Base-by-base conservation (phyloP, 345 rosid species). In the Syzygium jambos region DNA sequence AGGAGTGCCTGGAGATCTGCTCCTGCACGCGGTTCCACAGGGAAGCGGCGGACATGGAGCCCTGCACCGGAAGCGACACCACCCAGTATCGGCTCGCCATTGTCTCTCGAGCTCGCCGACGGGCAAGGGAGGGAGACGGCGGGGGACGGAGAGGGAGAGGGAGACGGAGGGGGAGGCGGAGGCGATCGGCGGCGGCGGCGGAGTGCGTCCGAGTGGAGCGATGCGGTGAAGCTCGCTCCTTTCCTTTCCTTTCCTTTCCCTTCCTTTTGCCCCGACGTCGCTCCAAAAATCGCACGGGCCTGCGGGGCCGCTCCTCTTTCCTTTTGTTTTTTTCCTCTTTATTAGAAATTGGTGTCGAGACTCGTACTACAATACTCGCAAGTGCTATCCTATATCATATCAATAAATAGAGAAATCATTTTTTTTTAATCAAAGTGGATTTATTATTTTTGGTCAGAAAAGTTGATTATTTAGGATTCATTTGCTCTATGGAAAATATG, bases 81-180 rank as follows among this genome's bases (percentile, higher is more conserved):
- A 91, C 90, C 99, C 98, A 98, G 92, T 98, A 96, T 89, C 99
- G 92, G 23, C 91, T 93, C 87, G 99, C 96, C 99, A 98, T 98
- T 52, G 63, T 56, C 82, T n/a, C 43, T 49, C 56, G 56, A 55
- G 56, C 25, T 21, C n/a, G 85, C 30, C 23, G 82, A 19, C 54
- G 65, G 83, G 25, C 27, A 51, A 29, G 51, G 65, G 61, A 85
- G 86, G 84, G 52, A 52, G 52, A n/a, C n/a, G n/a, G n/a, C n/a
- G n/a, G 38, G 38, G 3, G 38, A 38, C 59, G 61, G 53, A 15
- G 38, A 51, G 46, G 6, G 46, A 22, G 53, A 15, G 38, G 63
- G 46, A 43, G 46, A 22, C 84, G 83, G 25, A 7, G 84, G 73
- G 25, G 84, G 80, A 78, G 86, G 84, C 59, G 61, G 53, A 15